These are phyloP conservation scores for Eragrostis curvula DNA, from an alignment of 176 grass and related monocot genomes.

Conservation along the genomic window DNA sequence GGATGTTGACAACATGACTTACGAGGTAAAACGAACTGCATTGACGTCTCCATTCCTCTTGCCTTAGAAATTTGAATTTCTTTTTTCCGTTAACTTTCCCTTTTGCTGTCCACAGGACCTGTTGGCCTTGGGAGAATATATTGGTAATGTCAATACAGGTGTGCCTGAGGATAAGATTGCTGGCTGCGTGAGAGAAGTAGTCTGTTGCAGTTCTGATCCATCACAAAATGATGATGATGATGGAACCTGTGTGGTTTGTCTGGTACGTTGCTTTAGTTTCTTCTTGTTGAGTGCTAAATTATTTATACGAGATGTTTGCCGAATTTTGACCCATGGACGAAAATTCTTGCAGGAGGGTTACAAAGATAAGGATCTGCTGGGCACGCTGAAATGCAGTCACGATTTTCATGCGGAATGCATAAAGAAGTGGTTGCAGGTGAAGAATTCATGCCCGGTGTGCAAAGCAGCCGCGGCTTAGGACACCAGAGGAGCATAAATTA, in stretches of 20 bases:
- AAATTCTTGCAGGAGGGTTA: constrained; percentile 70
- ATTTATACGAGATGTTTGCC: neutral
- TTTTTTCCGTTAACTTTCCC: constrained; percentile 10
- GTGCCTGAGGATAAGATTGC: constrained; percentile 68
- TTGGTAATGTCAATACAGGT: constrained; percentile 75
- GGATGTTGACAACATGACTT: constrained; percentile 91
- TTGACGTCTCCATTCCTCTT: neutral
- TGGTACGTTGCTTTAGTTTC: constrained; percentile 51
- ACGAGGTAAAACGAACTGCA: constrained; percentile 61
- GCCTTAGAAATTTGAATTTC: neutral
- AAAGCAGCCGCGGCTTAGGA: constrained; percentile 69
- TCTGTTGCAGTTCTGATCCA: constrained; percentile 52
- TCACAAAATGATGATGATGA: constrained; percentile 50
- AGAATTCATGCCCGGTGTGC: constrained; percentile 91
- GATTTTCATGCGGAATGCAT: constrained; percentile 80
- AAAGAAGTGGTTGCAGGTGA: constrained; percentile 85
- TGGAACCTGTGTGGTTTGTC: constrained; percentile 74
- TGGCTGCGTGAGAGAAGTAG: constrained; percentile 66
- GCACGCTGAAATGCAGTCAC: constrained; percentile 66
- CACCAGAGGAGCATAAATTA: constrained; percentile 11
- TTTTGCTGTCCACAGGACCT: constrained; percentile 62
- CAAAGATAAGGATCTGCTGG: constrained; percentile 64
- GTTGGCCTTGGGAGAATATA: constrained; percentile 86
- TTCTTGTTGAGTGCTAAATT: neutral
- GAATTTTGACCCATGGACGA: constrained; percentile 10